Conservation (phyloP, 2,329 filamentous ascomycete genomes). For the Cladophialophora exuberans region DNA sequence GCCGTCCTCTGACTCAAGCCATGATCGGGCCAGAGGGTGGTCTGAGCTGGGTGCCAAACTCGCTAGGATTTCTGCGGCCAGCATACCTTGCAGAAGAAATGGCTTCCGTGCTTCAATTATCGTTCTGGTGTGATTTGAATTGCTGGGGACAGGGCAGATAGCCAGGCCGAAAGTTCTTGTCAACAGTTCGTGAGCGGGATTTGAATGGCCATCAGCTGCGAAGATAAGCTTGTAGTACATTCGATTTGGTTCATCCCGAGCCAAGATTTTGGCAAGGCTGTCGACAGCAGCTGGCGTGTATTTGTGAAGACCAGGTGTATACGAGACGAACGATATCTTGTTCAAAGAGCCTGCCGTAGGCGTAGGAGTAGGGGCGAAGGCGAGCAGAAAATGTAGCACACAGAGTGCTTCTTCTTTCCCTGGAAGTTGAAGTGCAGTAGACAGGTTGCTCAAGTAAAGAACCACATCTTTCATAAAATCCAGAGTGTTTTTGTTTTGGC, state of each 20-base stretch:
- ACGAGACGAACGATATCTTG: constrained; percentile 74
- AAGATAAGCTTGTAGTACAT: constrained; percentile 84
- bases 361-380: constrained; percentile 80
- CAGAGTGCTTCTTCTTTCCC: constrained; percentile 85
- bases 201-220: constrained; percentile 66
- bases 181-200: constrained; percentile 74
- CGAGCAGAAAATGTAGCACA: constrained; percentile 83
- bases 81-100: constrained; percentile 85
- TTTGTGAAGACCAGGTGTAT: constrained; percentile 78
- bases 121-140: constrained; percentile 57
- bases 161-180: constrained; percentile 86
- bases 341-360: constrained; percentile 61
- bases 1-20: constrained; percentile 82
- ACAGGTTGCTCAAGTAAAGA: constrained; percentile 85
- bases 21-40: constrained; percentile 70
- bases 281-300: constrained; percentile 92
- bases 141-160: constrained; percentile 79
- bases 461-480: constrained; percentile 98
- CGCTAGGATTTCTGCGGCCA: constrained; percentile 86
- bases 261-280: constrained; percentile 85
- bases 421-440: constrained; percentile 77
- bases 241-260: constrained; percentile 90
- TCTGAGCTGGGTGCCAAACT: constrained; percentile 74
- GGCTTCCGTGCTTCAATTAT: constrained; percentile 84
- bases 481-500: constrained; percentile 79